Evolutionary conservation across 495 filamentous ascomycete genomes (phyloP), one percentile per base, ranked within the genome.

Genomic region (Penicillium coffeae): DNA sequence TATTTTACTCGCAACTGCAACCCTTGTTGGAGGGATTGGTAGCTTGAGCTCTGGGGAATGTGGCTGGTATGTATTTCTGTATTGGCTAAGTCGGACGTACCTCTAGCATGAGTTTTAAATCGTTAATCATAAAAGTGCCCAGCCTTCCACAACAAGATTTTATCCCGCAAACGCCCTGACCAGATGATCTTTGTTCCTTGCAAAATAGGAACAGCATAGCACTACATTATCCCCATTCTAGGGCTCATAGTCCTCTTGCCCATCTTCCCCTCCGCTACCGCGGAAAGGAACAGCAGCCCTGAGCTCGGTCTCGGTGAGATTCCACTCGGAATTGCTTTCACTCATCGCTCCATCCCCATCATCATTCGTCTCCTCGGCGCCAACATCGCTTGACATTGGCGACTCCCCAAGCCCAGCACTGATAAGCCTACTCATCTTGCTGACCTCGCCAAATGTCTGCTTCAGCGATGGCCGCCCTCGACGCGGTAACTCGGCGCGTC

Each of bases 381-480:
- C 44, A 27, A 13, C 33, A 27, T 18, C 20, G 30, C 19, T 34
- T 10, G 44, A 25, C 2, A 13, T 12, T 6, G 43, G 15, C 2
- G 8, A 25, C 9, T 36, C 25, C 16, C 20, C 67, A 21, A 63
- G 47, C 4, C 57, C 64, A 15, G 60, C 55, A 32, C 62, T 66
- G 8, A 66, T 65, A 10, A 70, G 55, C 37, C 58, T 66, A 38
- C 69, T 73, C 14, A 52, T 62, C 47, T 70, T 70, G 22, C 62
- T 47, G 1, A 73, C 54, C 32, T 63, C 58, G 1, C 45, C 56
- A 45, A 70, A 70, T 7, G 47, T 36, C 47, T 62, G 59, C 18
- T 38, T 51, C 0, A 55, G 54, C 10, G 35, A 13, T n/a, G 63
- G 59, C 21, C 68, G 60, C 7, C 66, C 64, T 7, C 8, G 9